These are phyloP conservation scores for Mangifera indica DNA, from an alignment of 345 rosid species.

Conservation along the genomic window DNA sequence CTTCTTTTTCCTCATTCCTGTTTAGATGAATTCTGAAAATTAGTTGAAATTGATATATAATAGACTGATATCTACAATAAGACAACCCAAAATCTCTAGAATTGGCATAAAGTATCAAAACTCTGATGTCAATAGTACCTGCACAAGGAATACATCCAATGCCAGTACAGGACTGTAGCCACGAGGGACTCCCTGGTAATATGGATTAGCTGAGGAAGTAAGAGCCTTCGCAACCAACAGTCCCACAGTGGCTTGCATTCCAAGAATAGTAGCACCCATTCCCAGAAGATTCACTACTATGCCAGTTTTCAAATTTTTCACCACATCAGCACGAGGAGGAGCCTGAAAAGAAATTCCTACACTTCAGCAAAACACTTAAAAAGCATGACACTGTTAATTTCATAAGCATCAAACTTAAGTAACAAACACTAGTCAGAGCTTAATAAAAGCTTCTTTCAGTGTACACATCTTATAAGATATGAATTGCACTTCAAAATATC, in stretches of 20 bases:
- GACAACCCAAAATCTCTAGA: neutral
- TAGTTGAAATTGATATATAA: neutral
- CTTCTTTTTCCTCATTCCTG: neutral
- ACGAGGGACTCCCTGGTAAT: conserved; percentile 78
- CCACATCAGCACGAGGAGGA: conserved; percentile 97
- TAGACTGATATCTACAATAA: neutral
- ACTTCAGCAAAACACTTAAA: neutral
- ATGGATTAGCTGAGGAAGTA: conserved; percentile 85
- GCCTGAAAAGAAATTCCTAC: conserved; percentile 50
- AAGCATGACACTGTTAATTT: neutral
- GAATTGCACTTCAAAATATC: neutral
- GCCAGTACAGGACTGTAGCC: conserved; percentile 87
- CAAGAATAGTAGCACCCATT: conserved; percentile 91
- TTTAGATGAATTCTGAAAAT: neutral
- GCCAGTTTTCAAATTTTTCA: conserved; percentile 84
- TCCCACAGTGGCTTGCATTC: conserved; percentile 97
- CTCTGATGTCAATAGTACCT: conserved; percentile 44
- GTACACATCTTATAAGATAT: neutral
- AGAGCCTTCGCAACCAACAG: conserved; percentile 84
- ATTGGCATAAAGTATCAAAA: neutral
- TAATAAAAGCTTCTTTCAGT: neutral
- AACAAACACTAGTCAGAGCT: neutral
- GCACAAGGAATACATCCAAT: conserved; percentile 91
- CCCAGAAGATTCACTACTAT: conserved; percentile 77
- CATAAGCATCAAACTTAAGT: neutral